Percentiles rank a stretch among this genome's conserved stretches.
These are phyloP conservation scores for Hondaea fermentalgiana DNA, from an alignment of 108 stramenopile species.

Conservation along the genomic window DNA sequence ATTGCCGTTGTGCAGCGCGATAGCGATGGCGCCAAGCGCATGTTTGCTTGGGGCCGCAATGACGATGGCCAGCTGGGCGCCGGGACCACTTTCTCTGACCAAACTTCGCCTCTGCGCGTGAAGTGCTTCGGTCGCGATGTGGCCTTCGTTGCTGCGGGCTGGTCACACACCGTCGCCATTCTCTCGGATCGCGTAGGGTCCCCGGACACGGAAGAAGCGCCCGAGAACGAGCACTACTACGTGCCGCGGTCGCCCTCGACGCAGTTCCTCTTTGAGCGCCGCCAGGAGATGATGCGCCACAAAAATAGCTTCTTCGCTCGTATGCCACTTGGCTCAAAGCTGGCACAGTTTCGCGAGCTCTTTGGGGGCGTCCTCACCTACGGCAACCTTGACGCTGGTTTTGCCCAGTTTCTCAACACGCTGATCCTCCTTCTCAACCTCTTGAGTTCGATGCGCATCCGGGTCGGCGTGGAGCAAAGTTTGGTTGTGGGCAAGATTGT, in stretches of 20 bases:
- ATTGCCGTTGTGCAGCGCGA: neutral
- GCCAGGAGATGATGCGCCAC: neutral
- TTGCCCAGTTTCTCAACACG: slow-evolving; percentile 8
- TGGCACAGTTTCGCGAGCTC: neutral
- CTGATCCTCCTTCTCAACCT: neutral
- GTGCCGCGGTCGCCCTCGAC: neutral
- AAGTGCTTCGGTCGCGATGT: neutral
- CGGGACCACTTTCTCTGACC: neutral
- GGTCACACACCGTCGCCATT: neutral
- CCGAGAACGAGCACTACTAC: neutral
- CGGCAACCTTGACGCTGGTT: slow-evolving; percentile 6
- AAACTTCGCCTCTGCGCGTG: neutral
- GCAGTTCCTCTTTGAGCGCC: neutral
- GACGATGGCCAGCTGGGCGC: slow-evolving; percentile 1
- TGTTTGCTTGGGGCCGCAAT: slow-evolving; percentile 7
- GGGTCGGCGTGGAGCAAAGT: neutral
- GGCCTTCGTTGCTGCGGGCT: neutral
- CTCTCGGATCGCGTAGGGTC: neutral
- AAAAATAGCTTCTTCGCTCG: neutral
- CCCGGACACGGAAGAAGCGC: neutral
- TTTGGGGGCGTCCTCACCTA: neutral
- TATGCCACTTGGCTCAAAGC: neutral
- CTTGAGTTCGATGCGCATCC: neutral
- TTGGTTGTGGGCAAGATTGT: neutral
- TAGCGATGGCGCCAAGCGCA: slow-evolving; percentile 3